phyloP scores from a whole-genome alignment of 202 grass and related monocot species.

The Eragrostis tef region DNA sequence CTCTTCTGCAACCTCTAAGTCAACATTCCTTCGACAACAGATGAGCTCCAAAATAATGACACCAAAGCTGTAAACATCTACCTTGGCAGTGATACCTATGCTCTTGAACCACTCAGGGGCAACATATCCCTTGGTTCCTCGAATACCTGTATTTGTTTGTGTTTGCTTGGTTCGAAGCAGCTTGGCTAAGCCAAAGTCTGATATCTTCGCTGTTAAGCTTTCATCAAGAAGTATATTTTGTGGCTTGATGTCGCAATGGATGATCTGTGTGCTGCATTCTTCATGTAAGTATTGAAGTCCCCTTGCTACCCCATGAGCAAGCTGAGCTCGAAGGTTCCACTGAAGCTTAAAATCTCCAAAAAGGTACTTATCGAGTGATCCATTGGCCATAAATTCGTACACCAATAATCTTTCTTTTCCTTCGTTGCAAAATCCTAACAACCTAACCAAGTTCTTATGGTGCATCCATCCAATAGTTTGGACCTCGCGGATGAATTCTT shows the following conservation, averaged over 20 bases:
- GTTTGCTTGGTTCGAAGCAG: constrained; percentile 60
- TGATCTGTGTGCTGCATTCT: constrained; percentile 66
- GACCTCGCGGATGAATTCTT: constrained; percentile 69
- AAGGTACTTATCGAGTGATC: constrained; percentile 54
- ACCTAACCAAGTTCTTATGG: constrained; percentile 71
- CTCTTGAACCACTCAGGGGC: constrained; percentile 80
- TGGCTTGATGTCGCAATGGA: constrained; percentile 83
- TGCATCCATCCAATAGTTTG: constrained; percentile 58
- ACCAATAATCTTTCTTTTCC: constrained; percentile 65
- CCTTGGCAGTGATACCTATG: constrained; percentile 56
- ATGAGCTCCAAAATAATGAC: constrained; percentile 69
- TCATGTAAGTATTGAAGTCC: constrained; percentile 74
- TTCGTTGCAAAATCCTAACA: constrained; percentile 68
- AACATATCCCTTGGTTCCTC: constrained; percentile 73
- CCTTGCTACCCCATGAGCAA: constrained; percentile 57
- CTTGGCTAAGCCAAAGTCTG: constrained; percentile 81
- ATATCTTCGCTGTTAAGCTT: constrained; percentile 57
- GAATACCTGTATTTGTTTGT: constrained; percentile 55
- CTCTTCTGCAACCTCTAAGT: constrained; percentile 13
- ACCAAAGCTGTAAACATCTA: constrained; percentile 72
- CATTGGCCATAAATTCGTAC: constrained; percentile 71
- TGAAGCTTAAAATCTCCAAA: constrained; percentile 12
- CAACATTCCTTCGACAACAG: constrained; percentile 59
- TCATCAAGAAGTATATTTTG: constrained; percentile 69
- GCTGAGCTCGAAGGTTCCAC: constrained; percentile 53